Conservation (phyloP, 345 rosid species). For the Ricinus communis region DNA sequence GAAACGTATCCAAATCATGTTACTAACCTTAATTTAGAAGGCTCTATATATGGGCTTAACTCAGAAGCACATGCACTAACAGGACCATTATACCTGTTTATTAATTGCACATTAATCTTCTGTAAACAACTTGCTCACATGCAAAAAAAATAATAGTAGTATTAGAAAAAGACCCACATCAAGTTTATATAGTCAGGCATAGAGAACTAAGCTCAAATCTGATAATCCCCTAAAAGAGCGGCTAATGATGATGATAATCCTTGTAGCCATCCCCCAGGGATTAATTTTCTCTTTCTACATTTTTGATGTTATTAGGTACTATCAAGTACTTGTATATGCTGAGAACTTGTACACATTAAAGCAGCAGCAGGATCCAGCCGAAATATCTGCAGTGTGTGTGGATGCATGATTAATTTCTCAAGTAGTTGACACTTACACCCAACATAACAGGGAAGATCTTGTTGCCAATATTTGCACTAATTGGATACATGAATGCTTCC, state of each 20-base stretch:
- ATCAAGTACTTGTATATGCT: background rate
- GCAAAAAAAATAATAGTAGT: conserved; percentile 11
- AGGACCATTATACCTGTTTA: conserved; percentile 19
- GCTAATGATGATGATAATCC: background rate
- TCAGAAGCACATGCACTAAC: conserved; percentile 32
- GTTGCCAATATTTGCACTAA: conserved; percentile 9
- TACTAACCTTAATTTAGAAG: conserved; percentile 26
- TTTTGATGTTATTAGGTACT: background rate
- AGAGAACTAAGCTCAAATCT: background rate
- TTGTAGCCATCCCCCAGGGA: background rate
- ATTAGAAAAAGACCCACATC: background rate
- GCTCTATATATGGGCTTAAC: conserved; percentile 25
- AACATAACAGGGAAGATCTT: conserved; percentile 13
- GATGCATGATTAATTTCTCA: background rate
- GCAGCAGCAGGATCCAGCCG: background rate
- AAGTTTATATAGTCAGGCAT: background rate
- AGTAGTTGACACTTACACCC: conserved; percentile 17
- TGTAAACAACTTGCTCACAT: conserved; percentile 13
- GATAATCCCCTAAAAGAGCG: background rate
- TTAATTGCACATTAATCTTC: conserved; percentile 5
- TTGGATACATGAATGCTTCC: conserved; percentile 22
- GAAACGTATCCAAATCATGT: background rate
- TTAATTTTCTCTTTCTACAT: background rate
- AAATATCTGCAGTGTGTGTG: background rate
- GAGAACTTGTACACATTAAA: background rate